These are phyloP conservation scores for Aspergillus novofumigatus DNA, from an alignment of 2,329 filamentous ascomycete genomes.

Conservation along the genomic window DNA sequence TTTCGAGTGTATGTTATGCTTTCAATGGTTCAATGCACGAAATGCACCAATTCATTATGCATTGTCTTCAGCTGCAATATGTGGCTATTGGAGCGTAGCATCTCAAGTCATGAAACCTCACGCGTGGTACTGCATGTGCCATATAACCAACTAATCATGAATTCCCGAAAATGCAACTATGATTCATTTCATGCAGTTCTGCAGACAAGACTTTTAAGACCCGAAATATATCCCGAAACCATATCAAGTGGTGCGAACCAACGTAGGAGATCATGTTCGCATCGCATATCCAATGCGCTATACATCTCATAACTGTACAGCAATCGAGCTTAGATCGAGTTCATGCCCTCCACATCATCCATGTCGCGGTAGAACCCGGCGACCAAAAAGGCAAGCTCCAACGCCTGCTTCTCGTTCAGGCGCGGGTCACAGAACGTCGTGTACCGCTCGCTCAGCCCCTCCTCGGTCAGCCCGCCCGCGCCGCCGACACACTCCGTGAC, in stretches of 20 bases:
- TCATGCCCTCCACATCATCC: conserved; percentile 20
- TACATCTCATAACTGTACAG: background rate
- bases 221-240: background rate
- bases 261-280: background rate
- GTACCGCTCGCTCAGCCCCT: conserved; percentile 85
- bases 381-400: conserved; percentile 90
- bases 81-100: background rate
- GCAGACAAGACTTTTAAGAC: background rate
- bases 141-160: background rate
- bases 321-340: conserved; percentile 8
- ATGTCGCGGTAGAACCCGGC: conserved; percentile 70
- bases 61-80: background rate
- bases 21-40: background rate
- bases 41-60: background rate
- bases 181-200: background rate
- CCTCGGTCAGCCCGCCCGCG: conserved; percentile 78
- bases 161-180: background rate
- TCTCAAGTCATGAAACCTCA: background rate
- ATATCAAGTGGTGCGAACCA: background rate
- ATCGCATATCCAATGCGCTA: background rate
- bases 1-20: background rate
- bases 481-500: conserved; percentile 96
- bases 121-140: background rate
- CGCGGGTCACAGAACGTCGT: conserved; percentile 94
- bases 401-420: conserved; percentile 94